phyloP scores from a whole-genome alignment of 805 yeast genomes.

The Saccharomycopsis sp. region DNA sequence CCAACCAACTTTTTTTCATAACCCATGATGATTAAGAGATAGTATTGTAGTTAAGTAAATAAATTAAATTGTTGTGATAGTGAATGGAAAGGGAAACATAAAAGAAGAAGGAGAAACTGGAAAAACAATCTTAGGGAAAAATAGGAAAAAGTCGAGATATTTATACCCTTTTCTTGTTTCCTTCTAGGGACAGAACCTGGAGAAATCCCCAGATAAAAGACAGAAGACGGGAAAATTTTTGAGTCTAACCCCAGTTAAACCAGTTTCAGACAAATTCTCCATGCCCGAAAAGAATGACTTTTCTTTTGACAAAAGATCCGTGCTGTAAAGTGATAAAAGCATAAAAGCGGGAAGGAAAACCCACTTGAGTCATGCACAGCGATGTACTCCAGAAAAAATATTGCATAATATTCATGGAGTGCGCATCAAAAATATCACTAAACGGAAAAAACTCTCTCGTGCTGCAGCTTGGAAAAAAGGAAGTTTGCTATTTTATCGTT shows the following conservation, averaged over 20 bases:
- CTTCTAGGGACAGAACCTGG: not conserved
- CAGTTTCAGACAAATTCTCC: not conserved
- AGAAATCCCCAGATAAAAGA: not conserved
- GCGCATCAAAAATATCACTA: not conserved
- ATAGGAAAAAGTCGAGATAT: conserved; percentile 2
- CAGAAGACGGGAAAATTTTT: not conserved
- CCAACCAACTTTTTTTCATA: not conserved
- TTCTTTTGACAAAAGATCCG: not conserved
- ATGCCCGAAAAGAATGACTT: not conserved
- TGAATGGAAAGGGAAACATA: not conserved
- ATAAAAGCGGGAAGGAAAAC: not conserved
- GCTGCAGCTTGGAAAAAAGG: not conserved
- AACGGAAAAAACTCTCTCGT: not conserved
- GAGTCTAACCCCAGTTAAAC: not conserved
- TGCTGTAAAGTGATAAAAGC: not conserved
- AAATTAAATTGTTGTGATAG: not conserved
- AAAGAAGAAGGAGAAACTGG: not conserved
- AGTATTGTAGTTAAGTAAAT: not conserved
- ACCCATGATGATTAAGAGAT: not conserved
- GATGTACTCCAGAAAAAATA: not conserved
- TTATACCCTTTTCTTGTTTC: not conserved
- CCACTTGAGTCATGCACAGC: not conserved
- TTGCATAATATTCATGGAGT: not conserved
- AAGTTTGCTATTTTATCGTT: not conserved
- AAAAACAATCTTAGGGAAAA: not conserved